These are phyloP conservation scores for Gossypium laxum DNA, from an alignment of 441 rosid genomes.

Conservation along the genomic window DNA sequence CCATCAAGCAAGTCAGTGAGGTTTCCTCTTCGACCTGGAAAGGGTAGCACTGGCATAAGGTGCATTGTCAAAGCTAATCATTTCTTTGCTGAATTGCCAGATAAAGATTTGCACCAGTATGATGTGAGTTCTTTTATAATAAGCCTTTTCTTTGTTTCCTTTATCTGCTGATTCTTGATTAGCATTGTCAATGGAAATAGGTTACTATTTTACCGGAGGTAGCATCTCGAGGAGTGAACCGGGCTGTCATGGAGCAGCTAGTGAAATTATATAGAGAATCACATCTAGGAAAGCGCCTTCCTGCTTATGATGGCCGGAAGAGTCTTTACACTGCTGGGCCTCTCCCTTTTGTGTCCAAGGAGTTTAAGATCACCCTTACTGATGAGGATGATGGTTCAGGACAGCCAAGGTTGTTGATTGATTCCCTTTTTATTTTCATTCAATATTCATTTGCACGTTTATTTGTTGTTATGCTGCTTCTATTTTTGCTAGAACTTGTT, in stretches of 20 bases:
- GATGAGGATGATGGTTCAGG: slow-evolving; percentile 90
- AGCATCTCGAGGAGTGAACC: slow-evolving; percentile 67
- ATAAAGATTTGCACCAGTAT: slow-evolving; percentile 89
- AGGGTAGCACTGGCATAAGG: slow-evolving; percentile 48
- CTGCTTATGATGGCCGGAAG: slow-evolving; percentile 88
- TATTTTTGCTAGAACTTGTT: no score
- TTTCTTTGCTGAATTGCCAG: slow-evolving; percentile 81
- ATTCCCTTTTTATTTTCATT: background rate
- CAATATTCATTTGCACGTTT: background rate
- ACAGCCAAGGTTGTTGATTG: slow-evolving; percentile 42
- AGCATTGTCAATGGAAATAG: slow-evolving; percentile 22
- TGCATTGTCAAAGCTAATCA: slow-evolving; percentile 91
- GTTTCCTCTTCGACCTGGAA: slow-evolving; percentile 84
- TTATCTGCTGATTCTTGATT: background rate
- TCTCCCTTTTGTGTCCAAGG: slow-evolving; percentile 67
- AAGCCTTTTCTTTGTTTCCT: background rate
- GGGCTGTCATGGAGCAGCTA: slow-evolving; percentile 73
- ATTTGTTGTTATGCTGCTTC: background rate
- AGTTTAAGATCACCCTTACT: slow-evolving; percentile 55
- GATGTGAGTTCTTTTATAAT: slow-evolving; percentile 47
- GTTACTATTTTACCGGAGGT: slow-evolving; percentile 80
- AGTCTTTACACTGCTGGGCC: slow-evolving; percentile 90
- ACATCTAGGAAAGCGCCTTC: slow-evolving; percentile 78
- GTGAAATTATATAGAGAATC: slow-evolving; percentile 48
- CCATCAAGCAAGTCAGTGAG: slow-evolving; percentile 21